These are phyloP conservation scores for Puccinia sorghi DNA, from an alignment of 1,284 basidiomycete genomes.

Conservation along the genomic window DNA sequence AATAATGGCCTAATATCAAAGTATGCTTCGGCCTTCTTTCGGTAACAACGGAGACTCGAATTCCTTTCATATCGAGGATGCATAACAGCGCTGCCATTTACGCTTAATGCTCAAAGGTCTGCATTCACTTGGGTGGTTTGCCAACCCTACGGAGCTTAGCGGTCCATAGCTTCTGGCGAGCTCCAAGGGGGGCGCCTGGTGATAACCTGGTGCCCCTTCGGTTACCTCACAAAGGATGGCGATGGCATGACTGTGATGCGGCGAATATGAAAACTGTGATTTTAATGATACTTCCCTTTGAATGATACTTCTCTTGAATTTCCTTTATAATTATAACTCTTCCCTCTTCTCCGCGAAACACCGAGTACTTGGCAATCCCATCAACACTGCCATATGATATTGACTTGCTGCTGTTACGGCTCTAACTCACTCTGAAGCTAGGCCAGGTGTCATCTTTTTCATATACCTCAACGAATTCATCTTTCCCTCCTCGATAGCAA, in stretches of 20 bases:
- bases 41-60: conserved; percentile 13
- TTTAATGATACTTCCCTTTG: not conserved
- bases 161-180: conserved; percentile 11
- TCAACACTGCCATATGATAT: conserved; percentile 8
- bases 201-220: conserved; percentile 4
- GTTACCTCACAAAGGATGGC: conserved; percentile 32
- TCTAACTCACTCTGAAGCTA: not conserved
- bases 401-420: not conserved
- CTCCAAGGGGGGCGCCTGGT: conserved; percentile 5
- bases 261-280: conserved; percentile 11
- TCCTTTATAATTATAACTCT: too few species aligned
- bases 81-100: not conserved
- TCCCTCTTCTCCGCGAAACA: not conserved
- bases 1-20: not conserved
- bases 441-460: conserved; percentile 16
- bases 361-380: conserved; percentile 4
- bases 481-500: not conserved
- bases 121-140: conserved; percentile 1
- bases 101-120: not conserved
- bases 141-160: conserved; percentile 6
- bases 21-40: conserved; percentile 5
- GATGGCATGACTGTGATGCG: conserved; percentile 10
- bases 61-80: conserved; percentile 4
- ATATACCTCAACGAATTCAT: conserved; percentile 11
- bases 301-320: not conserved